Conservation (phyloP, 2,329 filamentous ascomycete species). For the Scedosporium dehoogii region DNA sequence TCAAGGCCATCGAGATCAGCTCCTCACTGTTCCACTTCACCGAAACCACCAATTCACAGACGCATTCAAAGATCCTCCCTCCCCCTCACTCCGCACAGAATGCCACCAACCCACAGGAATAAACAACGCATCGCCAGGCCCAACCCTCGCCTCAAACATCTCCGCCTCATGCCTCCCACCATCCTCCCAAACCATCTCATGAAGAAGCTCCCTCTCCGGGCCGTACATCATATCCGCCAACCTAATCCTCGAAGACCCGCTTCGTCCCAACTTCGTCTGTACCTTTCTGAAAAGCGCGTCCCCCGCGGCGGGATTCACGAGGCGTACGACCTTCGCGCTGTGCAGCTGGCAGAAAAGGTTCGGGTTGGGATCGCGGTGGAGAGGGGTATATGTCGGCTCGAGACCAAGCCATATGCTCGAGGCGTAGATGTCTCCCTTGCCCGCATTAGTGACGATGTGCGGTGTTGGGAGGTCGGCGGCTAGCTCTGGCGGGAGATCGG, state of each 20-base stretch:
- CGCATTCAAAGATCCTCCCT: slow-evolving; percentile 26
- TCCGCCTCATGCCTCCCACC: slow-evolving; percentile 17
- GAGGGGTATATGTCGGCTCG: slow-evolving; percentile 77
- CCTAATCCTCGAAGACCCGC: slow-evolving; percentile 44
- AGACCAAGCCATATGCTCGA: slow-evolving; percentile 83
- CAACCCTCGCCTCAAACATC: slow-evolving; percentile 44
- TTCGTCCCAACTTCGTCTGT: slow-evolving; percentile 26
- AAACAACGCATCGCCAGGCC: slow-evolving; percentile 36
- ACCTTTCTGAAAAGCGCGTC: slow-evolving; percentile 50
- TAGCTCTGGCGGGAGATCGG: slow-evolving; percentile 54
- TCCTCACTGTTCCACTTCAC: slow-evolving; percentile 12
- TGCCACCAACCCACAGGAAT: slow-evolving; percentile 36
- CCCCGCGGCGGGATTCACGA: slow-evolving; percentile 58
- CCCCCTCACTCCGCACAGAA: slow-evolving; percentile 29
- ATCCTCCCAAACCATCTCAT: slow-evolving; percentile 59
- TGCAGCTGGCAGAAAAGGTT: slow-evolving; percentile 83
- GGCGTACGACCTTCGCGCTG: slow-evolving; percentile 60
- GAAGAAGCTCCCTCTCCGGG: slow-evolving; percentile 54
- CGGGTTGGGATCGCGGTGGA: slow-evolving; percentile 89
- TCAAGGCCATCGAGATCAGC: not conserved
- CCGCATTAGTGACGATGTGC: slow-evolving; percentile 47
- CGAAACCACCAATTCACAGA: slow-evolving; percentile 39
- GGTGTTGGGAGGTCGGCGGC: slow-evolving; percentile 60
- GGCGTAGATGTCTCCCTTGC: slow-evolving; percentile 76
- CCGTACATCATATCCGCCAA: slow-evolving; percentile 90